These are phyloP conservation scores for Lentinula novae-zelandiae DNA, from an alignment of 1,284 basidiomycete genomes.

Conservation along the genomic window DNA sequence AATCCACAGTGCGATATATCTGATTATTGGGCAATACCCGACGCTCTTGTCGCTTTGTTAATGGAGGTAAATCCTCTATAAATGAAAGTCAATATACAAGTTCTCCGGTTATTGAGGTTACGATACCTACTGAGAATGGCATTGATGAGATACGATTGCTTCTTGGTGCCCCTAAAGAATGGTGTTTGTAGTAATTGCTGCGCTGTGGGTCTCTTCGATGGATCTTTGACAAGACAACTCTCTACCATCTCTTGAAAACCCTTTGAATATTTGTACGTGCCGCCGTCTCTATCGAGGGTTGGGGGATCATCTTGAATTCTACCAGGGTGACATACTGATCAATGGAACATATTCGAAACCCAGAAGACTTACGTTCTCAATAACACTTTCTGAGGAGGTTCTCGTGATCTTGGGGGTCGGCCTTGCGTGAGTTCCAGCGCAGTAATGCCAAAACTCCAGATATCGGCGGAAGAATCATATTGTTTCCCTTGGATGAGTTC, in stretches of 20 bases:
- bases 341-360: neutral
- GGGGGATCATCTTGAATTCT: conserved; percentile 75
- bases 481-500: conserved; percentile 82
- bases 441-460: conserved; percentile 91
- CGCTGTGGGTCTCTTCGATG: conserved; percentile 73
- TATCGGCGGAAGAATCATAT: conserved; percentile 84
- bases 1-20: conserved; percentile 51
- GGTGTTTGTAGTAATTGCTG: conserved; percentile 73
- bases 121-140: conserved; percentile 60
- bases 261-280: conserved; percentile 75
- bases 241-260: conserved; percentile 81
- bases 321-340: conserved; percentile 1
- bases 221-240: conserved; percentile 81
- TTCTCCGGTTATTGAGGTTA: neutral
- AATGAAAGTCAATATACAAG: neutral
- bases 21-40: conserved; percentile 37
- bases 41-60: conserved; percentile 68
- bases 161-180: conserved; percentile 79
- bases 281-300: conserved; percentile 66
- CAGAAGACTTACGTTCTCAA: conserved; percentile 57
- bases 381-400: conserved; percentile 71
- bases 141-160: conserved; percentile 69
- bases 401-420: conserved; percentile 76
- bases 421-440: conserved; percentile 84
- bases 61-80: conserved; percentile 61